These are phyloP conservation scores for Cercospora sp. DNA, from an alignment of 2,329 filamentous ascomycete genomes.

Conservation along the genomic window DNA sequence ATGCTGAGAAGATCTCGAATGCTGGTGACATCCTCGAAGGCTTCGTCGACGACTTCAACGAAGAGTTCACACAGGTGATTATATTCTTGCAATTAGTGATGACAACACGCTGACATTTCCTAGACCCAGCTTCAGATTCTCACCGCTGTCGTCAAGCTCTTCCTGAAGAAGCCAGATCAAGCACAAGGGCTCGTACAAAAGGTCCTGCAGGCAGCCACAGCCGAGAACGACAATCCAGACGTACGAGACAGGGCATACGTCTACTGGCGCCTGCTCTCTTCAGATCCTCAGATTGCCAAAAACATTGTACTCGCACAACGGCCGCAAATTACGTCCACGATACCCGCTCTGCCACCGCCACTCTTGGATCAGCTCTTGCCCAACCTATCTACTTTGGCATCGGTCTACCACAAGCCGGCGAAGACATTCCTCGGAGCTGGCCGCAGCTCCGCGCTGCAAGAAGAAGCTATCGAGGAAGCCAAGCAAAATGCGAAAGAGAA, in stretches of 20 bases:
- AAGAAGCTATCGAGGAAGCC: conserved; percentile 94
- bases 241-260: conserved; percentile 96
- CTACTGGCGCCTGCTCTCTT: conserved; percentile 95
- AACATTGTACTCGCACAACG: conserved; percentile 91
- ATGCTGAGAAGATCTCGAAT: conserved; percentile 98
- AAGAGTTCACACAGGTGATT: conserved; percentile 89
- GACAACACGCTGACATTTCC: conserved; percentile 35
- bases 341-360: conserved; percentile 79
- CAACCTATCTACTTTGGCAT: conserved; percentile 91
- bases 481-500: conserved; percentile 89
- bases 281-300: conserved; percentile 87
- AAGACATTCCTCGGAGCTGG: conserved; percentile 98
- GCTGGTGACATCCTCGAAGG: conserved; percentile 89
- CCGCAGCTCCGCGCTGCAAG: conserved; percentile 89
- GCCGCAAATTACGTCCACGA: conserved; percentile 90
- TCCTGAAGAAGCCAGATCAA: conserved; percentile 92
- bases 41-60: conserved; percentile 92
- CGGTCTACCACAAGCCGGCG: conserved; percentile 97
- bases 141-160: conserved; percentile 95
- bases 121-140: conserved; percentile 97
- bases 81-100: not conserved
- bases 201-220: conserved; percentile 87
- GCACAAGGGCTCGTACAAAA: conserved; percentile 91
- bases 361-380: conserved; percentile 86
- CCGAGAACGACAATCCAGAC: conserved; percentile 95